These are phyloP conservation scores for Chaetoceros tenuissimus DNA, from an alignment of 108 stramenopile species.

Conservation along the genomic window DNA sequence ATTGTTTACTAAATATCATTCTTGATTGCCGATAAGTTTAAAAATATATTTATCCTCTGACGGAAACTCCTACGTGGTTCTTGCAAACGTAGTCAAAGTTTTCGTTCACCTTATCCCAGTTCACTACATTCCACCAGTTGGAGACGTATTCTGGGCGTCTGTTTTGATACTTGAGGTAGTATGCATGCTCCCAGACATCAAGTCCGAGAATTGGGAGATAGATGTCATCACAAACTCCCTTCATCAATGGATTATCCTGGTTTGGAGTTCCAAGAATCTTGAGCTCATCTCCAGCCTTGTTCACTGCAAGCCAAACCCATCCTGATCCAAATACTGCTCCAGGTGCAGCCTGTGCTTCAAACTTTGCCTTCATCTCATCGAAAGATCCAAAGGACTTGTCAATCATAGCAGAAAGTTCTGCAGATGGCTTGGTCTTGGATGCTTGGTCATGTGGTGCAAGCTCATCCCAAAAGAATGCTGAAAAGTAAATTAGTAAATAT, in stretches of 20 bases:
- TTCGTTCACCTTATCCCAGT: constrained; percentile 91
- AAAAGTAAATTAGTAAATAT: not conserved
- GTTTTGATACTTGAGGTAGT: constrained; percentile 99
- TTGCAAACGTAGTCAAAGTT: constrained; percentile 80
- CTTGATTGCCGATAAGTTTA: not conserved
- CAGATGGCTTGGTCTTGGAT: constrained; percentile 77
- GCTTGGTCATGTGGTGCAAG: constrained; percentile 85
- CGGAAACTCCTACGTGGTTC: constrained; percentile 74
- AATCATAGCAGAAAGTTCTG: constrained; percentile 68
- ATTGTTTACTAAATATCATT: not conserved
- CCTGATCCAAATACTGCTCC: constrained; percentile 92
- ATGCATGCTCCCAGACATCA: constrained; percentile 99
- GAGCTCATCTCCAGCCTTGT: constrained; percentile 68
- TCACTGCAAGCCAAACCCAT: constrained; percentile 95
- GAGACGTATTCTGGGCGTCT: constrained; percentile 83
- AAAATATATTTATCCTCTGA: constrained; percentile 32
- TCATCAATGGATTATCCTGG: constrained; percentile 97
- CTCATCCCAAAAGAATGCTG: constrained; percentile 98
- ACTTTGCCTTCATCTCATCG: constrained; percentile 84
- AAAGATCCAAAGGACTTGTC: constrained; percentile 79
- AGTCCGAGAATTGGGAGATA: constrained; percentile 95
- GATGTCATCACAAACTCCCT: constrained; percentile 80
- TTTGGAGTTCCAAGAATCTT: constrained; percentile 89
- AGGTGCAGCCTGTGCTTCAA: constrained; percentile 83
- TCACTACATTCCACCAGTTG: constrained; percentile 95